A percentile compares a stretch with the other conserved stretches of the same genome.
phyloP scores from a whole-genome alignment of 176 grass and related monocot genomes.

The Olyra latifolia region DNA sequence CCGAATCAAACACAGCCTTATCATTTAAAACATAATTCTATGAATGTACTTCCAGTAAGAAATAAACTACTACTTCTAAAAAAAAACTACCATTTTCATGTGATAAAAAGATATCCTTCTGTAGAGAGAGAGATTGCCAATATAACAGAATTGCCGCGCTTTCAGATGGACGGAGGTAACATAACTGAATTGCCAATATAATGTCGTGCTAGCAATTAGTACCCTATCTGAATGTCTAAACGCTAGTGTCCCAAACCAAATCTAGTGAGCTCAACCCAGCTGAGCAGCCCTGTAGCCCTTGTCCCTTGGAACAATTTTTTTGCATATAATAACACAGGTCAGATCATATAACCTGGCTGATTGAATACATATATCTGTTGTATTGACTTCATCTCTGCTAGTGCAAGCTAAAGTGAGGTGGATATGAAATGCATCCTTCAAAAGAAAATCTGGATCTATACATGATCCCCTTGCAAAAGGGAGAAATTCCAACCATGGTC shows the following conservation, averaged over 20 bases:
- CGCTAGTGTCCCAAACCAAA: background rate
- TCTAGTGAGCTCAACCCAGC: conserved; percentile 24
- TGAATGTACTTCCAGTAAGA: background rate
- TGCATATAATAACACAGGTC: conserved; percentile 13
- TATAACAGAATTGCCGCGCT: background rate
- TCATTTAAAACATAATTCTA: background rate
- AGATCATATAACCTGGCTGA: conserved; percentile 28
- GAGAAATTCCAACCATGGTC: background rate
- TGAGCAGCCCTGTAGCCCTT: background rate
- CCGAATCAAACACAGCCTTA: no score
- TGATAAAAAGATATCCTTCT: background rate
- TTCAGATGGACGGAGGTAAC: background rate
- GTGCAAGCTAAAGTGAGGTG: conserved; percentile 42
- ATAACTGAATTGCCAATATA: background rate
- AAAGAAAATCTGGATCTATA: background rate
- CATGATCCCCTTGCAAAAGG: background rate
- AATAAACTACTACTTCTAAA: no score
- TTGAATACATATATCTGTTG: conserved; percentile 21
- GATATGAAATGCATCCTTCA: background rate
- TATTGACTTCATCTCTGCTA: conserved; percentile 33
- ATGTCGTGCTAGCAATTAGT: background rate
- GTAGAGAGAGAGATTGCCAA: background rate
- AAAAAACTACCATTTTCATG: background rate
- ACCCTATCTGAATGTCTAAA: background rate
- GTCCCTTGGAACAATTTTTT: background rate